Evolutionary conservation across 495 filamentous ascomycete genomes (phyloP).

Genomic region (Astrothelium macrocarpum): DNA sequence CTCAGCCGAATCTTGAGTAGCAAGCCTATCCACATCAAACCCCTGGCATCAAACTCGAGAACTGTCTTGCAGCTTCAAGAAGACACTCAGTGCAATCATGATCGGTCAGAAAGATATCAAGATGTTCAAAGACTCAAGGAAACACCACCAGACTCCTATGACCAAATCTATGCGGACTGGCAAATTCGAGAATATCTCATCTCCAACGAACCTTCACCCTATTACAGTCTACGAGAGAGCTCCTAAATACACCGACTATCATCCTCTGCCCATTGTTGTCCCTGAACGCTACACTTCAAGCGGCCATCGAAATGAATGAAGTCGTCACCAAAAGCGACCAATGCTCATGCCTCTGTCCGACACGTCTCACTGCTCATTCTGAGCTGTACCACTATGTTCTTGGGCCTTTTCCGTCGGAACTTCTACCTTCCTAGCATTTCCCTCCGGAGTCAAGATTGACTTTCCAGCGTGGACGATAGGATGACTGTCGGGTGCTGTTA

Average conservation of each 20-base stretch:
- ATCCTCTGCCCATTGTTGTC: neutral
- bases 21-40: no score
- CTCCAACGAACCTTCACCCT: neutral
- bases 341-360: no score
- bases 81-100: neutral
- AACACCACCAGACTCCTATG: neutral
- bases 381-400: no score
- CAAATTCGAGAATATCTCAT: neutral
- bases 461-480: no score
- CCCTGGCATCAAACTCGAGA: neutral
- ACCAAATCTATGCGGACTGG: neutral
- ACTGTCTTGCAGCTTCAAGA: neutral
- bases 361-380: no score
- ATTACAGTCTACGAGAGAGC: neutral
- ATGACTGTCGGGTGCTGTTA: no score
- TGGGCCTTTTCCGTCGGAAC: no score
- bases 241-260: neutral
- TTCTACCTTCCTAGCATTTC: no score
- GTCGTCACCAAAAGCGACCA: neutral
- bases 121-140: neutral
- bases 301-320: neutral
- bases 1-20: no score
- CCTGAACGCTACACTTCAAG: neutral
- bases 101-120: constrained; percentile 2
- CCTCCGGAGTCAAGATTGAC: no score